Evolutionary conservation across 495 filamentous ascomycete genomes (phyloP).

Genomic region (Daldinia loculata): DNA sequence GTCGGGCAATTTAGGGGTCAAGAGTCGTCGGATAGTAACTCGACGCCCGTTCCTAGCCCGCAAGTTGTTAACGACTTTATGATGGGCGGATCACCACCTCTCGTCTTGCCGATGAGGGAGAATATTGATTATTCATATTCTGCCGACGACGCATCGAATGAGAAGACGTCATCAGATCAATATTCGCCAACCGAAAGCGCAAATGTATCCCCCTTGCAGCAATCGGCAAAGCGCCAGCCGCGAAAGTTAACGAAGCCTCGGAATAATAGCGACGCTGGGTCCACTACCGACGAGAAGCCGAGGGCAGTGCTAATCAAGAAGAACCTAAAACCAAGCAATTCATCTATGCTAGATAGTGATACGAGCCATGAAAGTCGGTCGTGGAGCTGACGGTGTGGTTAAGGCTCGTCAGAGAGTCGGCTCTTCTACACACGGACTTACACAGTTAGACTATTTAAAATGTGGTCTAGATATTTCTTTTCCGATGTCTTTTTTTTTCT

Average conservation of each 20-base stretch:
- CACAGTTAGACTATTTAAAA: conserved; percentile 6
- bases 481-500: not conserved
- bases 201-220: conserved; percentile 5
- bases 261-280: conserved; percentile 30
- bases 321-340: conserved; percentile 23
- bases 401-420: not conserved
- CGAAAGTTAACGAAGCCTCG: conserved; percentile 45
- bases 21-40: conserved; percentile 14
- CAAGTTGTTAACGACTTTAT: conserved; percentile 8
- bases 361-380: conserved; percentile 14
- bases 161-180: conserved; percentile 25
- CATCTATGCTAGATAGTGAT: conserved; percentile 28
- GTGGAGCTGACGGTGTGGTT: not conserved
- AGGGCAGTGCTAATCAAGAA: conserved; percentile 32
- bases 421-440: not conserved
- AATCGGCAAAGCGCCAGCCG: conserved; percentile 33
- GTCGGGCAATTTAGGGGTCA: conserved; percentile 7
- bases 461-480: not conserved
- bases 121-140: conserved; percentile 16
- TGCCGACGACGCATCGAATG: conserved; percentile 21
- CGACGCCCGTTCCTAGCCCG: conserved; percentile 22
- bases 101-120: conserved; percentile 18
- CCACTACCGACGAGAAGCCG: conserved; percentile 19
- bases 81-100: conserved; percentile 16
- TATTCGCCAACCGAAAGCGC: conserved; percentile 13